phyloP scores from a whole-genome alignment of 176 grass and related monocot genomes.

The Musa schizocarpa region DNA sequence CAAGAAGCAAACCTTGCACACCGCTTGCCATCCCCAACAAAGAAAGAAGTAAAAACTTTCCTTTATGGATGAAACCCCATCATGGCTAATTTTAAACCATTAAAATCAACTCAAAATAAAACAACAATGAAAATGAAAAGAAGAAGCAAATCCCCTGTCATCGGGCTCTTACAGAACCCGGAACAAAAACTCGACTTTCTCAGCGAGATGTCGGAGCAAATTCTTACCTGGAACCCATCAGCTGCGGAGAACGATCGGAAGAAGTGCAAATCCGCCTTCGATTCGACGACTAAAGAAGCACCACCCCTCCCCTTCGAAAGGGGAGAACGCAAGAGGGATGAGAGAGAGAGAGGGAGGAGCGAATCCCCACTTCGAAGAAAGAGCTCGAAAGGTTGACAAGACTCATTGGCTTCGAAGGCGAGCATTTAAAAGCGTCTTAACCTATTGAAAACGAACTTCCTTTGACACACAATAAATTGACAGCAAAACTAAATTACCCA shows the following conservation, averaged over 20 bases:
- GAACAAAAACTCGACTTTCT: not conserved
- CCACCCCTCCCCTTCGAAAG: not conserved
- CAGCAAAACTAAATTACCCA: not conserved
- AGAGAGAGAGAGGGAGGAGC: not conserved
- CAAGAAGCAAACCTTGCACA: not conserved
- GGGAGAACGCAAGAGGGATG: not conserved
- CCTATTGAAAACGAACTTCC: not conserved
- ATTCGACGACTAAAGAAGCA: not conserved
- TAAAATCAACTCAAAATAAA: not conserved
- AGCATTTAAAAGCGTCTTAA: not conserved
- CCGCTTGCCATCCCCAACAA: too few species aligned
- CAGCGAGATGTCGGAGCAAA: not conserved
- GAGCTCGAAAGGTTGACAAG: not conserved
- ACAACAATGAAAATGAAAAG: not conserved
- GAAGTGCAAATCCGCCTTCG: not conserved
- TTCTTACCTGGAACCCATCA: constrained; percentile 2
- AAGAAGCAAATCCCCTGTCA: not conserved
- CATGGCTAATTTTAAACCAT: not conserved
- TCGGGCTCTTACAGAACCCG: not conserved
- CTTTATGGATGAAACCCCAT: not conserved
- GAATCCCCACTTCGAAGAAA: not conserved
- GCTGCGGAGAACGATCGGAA: not conserved
- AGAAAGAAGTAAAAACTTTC: not conserved
- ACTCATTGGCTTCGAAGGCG: not conserved
- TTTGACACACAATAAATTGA: not conserved